phyloP scores from a whole-genome alignment of 805 yeast species.

The Komagataella pastoris region DNA sequence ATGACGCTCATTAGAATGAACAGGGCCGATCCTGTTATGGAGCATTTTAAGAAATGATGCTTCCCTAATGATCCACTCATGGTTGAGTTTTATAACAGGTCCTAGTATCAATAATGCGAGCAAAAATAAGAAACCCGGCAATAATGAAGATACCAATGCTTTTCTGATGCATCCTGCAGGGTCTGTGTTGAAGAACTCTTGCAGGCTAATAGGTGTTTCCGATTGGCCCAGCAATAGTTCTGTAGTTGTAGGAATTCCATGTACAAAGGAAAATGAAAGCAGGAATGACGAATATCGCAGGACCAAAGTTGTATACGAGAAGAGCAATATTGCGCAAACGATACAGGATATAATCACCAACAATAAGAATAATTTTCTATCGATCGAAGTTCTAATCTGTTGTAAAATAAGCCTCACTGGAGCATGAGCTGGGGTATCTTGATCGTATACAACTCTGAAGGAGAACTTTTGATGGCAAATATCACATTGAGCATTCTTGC shows the following conservation, averaged over 20 bases:
- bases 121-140: not conserved
- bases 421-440: constrained; percentile 33
- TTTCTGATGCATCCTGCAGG: not conserved
- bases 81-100: constrained; percentile 18
- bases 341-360: not conserved
- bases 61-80: constrained; percentile 63
- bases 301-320: not conserved
- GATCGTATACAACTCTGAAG: constrained; percentile 26
- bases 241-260: not conserved
- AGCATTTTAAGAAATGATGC: constrained; percentile 52
- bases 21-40: constrained; percentile 44
- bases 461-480: constrained; percentile 70
- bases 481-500: constrained; percentile 63
- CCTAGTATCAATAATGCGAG: not conserved
- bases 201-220: not conserved
- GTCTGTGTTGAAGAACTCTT: not conserved
- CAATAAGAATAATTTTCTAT: not conserved
- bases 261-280: not conserved
- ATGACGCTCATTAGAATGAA: not conserved
- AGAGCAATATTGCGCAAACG: not conserved
- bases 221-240: not conserved
- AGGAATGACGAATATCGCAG: not conserved
- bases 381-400: constrained; percentile 11
- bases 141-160: not conserved
- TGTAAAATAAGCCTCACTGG: constrained; percentile 38